Conservation (phyloP, 371 early-diverging fungal genomes). For the Ordospora colligata region DNA sequence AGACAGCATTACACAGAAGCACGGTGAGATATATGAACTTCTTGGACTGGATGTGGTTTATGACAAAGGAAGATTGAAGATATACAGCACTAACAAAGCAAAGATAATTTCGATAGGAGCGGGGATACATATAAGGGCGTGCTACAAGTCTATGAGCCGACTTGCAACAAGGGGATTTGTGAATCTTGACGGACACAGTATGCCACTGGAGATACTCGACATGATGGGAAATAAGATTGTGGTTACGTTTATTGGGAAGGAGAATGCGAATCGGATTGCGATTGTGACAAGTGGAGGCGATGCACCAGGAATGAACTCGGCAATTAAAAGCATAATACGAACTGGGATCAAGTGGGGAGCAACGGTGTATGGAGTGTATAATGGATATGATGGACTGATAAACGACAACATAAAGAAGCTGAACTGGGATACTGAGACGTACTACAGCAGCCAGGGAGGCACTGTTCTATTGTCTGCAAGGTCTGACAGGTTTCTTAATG, state of each 20-base stretch:
- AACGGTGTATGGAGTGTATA: conserved; percentile 65
- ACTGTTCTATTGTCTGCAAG: conserved; percentile 92
- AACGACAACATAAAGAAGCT: conserved; percentile 78
- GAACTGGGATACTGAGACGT: conserved; percentile 75
- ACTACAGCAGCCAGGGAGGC: conserved; percentile 75
- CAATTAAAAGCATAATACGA: conserved; percentile 82
- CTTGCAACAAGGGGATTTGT: conserved; percentile 16
- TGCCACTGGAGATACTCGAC: conserved; percentile 31
- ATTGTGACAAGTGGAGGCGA: conserved; percentile 95
- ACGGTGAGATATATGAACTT: conserved; percentile 23
- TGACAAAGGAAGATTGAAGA: not conserved
- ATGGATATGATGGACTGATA: conserved; percentile 92
- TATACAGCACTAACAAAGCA: conserved; percentile 19
- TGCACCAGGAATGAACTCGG: conserved; percentile 95
- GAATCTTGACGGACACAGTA: not conserved
- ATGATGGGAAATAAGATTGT: conserved; percentile 38
- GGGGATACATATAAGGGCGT: conserved; percentile 25
- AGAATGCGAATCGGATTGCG: conserved; percentile 64
- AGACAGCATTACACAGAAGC: conserved; percentile 5
- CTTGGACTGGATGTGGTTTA: conserved; percentile 36
- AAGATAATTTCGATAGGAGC: conserved; percentile 10
- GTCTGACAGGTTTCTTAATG: conserved; percentile 71
- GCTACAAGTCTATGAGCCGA: not conserved
- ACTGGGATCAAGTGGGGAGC: conserved; percentile 63
- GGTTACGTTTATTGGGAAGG: conserved; percentile 3